A percentile compares a stretch with the other conserved stretches of the same genome.
These are phyloP conservation scores for Cantharellus anzutake DNA, from an alignment of 768 basidiomycete species.

Conservation along the genomic window DNA sequence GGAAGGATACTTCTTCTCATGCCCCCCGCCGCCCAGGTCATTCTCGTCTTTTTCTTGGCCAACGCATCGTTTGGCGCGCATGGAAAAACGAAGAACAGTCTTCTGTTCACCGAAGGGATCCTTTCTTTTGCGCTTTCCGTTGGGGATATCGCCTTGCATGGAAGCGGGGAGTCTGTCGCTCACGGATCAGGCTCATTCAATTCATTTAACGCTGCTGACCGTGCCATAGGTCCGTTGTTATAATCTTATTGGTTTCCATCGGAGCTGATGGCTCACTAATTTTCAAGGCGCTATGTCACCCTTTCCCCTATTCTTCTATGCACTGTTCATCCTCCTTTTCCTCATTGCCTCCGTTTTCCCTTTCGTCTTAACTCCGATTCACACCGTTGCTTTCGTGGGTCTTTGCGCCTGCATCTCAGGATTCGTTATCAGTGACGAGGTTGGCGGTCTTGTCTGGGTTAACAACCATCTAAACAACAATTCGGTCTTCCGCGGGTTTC, in stretches of 20 bases:
- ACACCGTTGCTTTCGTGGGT: not conserved
- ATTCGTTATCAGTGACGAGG: not conserved
- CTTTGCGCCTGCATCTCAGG: not conserved
- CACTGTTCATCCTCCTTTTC: not conserved
- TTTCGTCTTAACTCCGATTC: not conserved
- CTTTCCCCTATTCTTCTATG: not conserved
- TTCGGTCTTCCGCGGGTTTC: not conserved
- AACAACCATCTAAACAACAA: not conserved
- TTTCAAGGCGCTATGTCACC: not conserved
- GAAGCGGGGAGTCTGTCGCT: not conserved
- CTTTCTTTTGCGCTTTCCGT: not conserved
- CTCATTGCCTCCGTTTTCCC: not conserved
- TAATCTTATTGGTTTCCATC: not conserved
- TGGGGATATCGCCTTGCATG: not conserved
- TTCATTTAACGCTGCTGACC: not conserved
- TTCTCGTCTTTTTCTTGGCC: not conserved
- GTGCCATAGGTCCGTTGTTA: not conserved
- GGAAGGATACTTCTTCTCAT: not conserved
- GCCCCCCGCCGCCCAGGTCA: not conserved
- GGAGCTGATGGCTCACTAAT: not conserved
- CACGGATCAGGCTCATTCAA: not conserved
- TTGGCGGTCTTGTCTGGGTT: not conserved
- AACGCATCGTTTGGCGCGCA: not conserved
- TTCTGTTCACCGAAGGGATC: not conserved
- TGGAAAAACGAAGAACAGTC: not conserved